Conservation (phyloP, 768 basidiomycete genomes). For the Suillus clintonianus region DNA sequence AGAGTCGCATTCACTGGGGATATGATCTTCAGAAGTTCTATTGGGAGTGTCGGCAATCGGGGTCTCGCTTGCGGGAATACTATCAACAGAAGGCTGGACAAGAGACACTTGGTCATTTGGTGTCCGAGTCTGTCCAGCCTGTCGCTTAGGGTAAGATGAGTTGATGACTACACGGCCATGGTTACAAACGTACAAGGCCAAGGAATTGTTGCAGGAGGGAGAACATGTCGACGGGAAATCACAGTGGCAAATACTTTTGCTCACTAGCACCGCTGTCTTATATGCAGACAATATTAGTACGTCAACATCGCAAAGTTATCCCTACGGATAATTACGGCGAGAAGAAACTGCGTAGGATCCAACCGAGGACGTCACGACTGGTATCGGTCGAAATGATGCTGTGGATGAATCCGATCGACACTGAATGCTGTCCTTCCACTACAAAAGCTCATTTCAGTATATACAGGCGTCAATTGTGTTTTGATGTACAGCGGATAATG, state of each 20-base stretch:
- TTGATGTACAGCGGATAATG: neutral
- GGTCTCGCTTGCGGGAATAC: neutral
- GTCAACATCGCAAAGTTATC: no score
- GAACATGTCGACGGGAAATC: neutral
- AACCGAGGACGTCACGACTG: neutral
- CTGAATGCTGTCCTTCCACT: neutral
- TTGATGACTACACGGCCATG: neutral
- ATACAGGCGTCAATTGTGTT: no score
- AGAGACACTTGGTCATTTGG: neutral
- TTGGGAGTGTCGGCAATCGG: neutral
- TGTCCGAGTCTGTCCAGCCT: neutral
- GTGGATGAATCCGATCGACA: neutral
- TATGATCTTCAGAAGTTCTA: neutral
- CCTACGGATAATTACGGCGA: neutral
- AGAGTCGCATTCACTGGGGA: neutral
- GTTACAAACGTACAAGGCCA: neutral
- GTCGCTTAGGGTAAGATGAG: neutral
- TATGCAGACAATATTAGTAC: neutral
- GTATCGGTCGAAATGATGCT: neutral
- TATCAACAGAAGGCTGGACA: neutral
- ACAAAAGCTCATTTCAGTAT: neutral
- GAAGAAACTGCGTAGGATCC: neutral
- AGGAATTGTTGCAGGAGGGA: neutral
- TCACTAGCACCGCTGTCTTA: neutral
- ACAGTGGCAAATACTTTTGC: neutral